A percentile compares a stretch with the other conserved stretches of the same genome.
These are phyloP conservation scores for Citrus reticulata DNA, from an alignment of 345 rosid species.

Conservation along the genomic window DNA sequence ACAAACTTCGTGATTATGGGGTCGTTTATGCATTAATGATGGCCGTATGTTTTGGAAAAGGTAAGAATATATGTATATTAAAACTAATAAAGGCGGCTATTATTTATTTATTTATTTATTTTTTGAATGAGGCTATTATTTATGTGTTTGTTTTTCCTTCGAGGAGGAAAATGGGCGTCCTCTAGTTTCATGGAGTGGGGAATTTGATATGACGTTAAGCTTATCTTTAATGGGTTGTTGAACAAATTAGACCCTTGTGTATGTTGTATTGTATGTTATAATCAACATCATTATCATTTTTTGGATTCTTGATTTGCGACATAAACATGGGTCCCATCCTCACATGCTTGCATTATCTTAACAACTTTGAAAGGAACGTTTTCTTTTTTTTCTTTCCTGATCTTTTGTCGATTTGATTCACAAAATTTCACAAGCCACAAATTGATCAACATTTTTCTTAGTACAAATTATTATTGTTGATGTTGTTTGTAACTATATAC, in stretches of 20 bases:
- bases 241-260: not conserved
- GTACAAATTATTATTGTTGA: not conserved
- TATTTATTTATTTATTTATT: no score
- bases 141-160: not conserved
- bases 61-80: no score
- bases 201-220: not conserved
- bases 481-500: not conserved
- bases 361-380: not conserved
- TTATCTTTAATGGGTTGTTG: not conserved
- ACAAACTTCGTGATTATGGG: not conserved
- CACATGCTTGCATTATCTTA: not conserved
- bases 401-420: not conserved
- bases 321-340: not conserved
- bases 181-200: not conserved
- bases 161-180: not conserved
- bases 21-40: not conserved
- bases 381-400: not conserved
- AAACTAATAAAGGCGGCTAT: no score
- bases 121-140: not conserved
- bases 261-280: not conserved
- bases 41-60: not conserved
- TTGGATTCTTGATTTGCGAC: conserved; percentile 6
- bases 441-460: not conserved
- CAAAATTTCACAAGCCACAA: not conserved
- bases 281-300: conserved; percentile 5